Percentiles rank a stretch among this genome's conserved stretches.
Conservation (phyloP, 768 basidiomycete species). For the Trametes maxima region DNA sequence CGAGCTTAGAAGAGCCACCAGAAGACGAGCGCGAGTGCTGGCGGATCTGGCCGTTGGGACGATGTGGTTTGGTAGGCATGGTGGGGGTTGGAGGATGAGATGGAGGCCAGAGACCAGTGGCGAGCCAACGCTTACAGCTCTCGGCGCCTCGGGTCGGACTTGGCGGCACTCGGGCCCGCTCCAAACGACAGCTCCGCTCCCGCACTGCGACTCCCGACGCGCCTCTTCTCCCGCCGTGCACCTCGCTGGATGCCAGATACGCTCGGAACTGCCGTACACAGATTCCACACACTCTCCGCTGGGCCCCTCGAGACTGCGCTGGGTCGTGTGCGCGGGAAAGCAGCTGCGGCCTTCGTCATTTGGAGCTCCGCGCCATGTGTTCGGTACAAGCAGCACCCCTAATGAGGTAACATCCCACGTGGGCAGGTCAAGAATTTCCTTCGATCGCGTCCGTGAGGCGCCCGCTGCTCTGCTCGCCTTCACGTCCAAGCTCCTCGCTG, state of each 20-base stretch:
- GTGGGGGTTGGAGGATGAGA: conserved; percentile 23
- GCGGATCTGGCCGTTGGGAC: conserved; percentile 52
- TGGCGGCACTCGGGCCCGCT: conserved; percentile 5
- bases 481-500: background rate
- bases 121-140: conserved; percentile 8
- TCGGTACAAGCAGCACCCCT: background rate
- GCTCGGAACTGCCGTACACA: background rate
- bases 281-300: background rate
- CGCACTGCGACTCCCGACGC: background rate
- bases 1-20: conserved; percentile 52
- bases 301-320: too few species aligned
- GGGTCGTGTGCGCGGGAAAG: too few species aligned
- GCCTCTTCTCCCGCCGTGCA: background rate
- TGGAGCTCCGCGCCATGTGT: conserved; percentile 2
- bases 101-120: conserved; percentile 7
- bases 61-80: conserved; percentile 57
- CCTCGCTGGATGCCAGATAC: background rate
- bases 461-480: background rate
- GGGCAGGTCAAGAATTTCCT: conserved; percentile 11
- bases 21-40: conserved; percentile 69
- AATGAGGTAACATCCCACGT: conserved; percentile 13
- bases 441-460: conserved; percentile 5
- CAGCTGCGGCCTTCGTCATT: background rate
- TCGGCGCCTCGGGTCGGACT: conserved; percentile 13
- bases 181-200: conserved; percentile 4